Evolutionary conservation across 1,284 basidiomycete species (phyloP), one percentile per base, ranked within the genome.

Genomic region (Microbotryum scabiosae): DNA sequence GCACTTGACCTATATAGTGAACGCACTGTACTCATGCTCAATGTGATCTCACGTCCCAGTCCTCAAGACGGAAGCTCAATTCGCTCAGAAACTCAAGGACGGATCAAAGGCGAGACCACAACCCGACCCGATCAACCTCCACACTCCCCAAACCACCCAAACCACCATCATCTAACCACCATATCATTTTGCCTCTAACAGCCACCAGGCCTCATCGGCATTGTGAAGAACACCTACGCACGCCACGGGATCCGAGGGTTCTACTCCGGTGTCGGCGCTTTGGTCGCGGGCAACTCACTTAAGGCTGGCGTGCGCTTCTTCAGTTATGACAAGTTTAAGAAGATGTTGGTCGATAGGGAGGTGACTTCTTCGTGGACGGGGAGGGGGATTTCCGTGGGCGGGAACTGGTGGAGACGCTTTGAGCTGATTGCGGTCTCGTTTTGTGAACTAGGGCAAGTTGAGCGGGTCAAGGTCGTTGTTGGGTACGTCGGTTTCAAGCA

Each of bases 271-370:
- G 62, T 68, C 23, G 64, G 65, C n/a, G 92, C 92, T 0, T 80
- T 96, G 21, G 82, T 94, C 5, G 80, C 90, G n/a, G 92, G 92
- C 5, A 96, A 96, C 73, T 82, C 90, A 0, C 74, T 83, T 68
- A 96, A 97, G 78, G 93, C 93, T 3, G 92, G 90, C 8, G 92
- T 98, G 49, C 82, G 94, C 30, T 98, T 98, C 75, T 82, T 96
- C 55, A 88, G 85, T 67, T 98, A 97, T 76, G 93, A 97, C 73
- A 82, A 87, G 73, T 94, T 94, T 79, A 97, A 98, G 78, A 78
- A 80, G 48, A 76, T 85, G 70, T 76, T 98, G 57, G 87, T 87
- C 52, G 90, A 97, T 75, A 73, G 83, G 12, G 79, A 94, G 78
- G 91, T 90, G 71, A 57, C 75, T 71, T 9, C 30, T 36, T 30